Evolutionary conservation across 805 yeast species (phyloP), one percentile per base, ranked within the genome.

Genomic region (Naumovozyma baii): DNA sequence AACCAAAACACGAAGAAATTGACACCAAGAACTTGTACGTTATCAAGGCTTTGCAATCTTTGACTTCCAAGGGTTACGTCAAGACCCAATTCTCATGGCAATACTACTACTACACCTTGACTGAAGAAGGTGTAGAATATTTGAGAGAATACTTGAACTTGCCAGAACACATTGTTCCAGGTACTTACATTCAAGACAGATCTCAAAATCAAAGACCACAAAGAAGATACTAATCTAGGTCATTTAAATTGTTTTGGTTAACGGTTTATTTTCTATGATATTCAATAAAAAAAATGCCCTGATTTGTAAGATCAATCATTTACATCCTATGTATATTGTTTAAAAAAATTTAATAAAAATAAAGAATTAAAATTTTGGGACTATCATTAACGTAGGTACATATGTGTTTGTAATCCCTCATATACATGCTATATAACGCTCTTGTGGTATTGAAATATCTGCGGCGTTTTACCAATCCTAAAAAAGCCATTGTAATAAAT

Each of bases 21-120:
- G 95, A 83, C 74, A 83, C 95, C 78, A 90, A 75, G 78, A 92
- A 92, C 92, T 82, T 92, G 71, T 92, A 71, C 69, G 98, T 76
- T 64, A 86, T 92, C 80, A 92, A 92, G 83, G 96, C 99, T 67
- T 82, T 92, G 72, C 99, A 92, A 78, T 90, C 97, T 53, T 85
- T 92, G 73, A 86, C 95, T 68, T 92, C 98, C 51, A 86, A 83
- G 74, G 99, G 99, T 71, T 92, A 66, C 81, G 97, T 92, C 73
- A 87, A 90, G 85, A 92, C 99, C 63, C 97, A 87, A 76, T 92
- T 90, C 83, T 90, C 97, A 67, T 92, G 99, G 99, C 96, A 88
- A 81, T 86, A 86, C 80, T 92, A 92, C 78, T 92, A 92, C 95
- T 92, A 92, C 94, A 86, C 98, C 78, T 83, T 92, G 69, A 92